Conservation (phyloP, 371 early-diverging fungal species). For the Mucor saturninus region DNA sequence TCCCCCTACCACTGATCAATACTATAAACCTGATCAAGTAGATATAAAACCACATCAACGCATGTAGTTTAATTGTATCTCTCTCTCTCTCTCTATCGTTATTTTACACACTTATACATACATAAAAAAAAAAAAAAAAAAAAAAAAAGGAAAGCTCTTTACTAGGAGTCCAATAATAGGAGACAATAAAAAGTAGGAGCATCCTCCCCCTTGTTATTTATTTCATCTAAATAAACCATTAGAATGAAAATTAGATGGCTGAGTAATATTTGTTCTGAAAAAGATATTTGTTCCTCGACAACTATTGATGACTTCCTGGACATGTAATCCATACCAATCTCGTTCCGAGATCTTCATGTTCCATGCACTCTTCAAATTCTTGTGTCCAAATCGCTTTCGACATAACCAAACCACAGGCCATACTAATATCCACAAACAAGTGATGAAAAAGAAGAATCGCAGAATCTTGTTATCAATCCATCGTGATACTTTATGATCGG, state of each 20-base stretch:
- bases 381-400: constrained; percentile 42
- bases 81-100: neutral
- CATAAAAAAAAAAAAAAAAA: too few species aligned
- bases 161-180: constrained; percentile 2
- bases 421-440: constrained; percentile 46
- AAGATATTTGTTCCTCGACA: constrained; percentile 14
- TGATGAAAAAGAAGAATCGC: constrained; percentile 36
- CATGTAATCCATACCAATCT: constrained; percentile 41
- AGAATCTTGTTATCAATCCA: constrained; percentile 33
- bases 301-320: constrained; percentile 29
- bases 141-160: constrained; percentile 1
- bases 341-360: constrained; percentile 41
- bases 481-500: constrained; percentile 30
- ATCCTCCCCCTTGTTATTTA: constrained; percentile 2
- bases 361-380: constrained; percentile 45
- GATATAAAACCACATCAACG: constrained; percentile 21
- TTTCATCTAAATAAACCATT: constrained; percentile 4
- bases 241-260: neutral
- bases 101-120: constrained; percentile 1
- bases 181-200: neutral
- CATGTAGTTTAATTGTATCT: constrained; percentile 4
- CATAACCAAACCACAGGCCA: constrained; percentile 39
- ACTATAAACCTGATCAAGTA: constrained; percentile 30
- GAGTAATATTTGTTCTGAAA: neutral
- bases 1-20: constrained; percentile 8